phyloP scores from a whole-genome alignment of 2,329 filamentous ascomycete genomes.

The Colletotrichum destructivum region DNA sequence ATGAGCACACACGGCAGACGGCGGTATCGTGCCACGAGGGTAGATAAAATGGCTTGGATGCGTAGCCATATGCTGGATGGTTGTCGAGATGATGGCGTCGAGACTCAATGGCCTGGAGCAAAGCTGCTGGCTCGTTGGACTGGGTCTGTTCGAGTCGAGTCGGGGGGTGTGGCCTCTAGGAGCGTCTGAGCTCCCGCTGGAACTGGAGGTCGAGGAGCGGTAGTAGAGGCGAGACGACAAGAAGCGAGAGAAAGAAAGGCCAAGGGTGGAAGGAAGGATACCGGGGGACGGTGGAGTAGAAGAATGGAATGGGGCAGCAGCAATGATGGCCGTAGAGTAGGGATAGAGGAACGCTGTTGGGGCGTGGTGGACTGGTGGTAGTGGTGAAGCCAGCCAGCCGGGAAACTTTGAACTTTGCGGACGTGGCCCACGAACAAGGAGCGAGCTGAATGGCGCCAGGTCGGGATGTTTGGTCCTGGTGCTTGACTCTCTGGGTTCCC shows the following conservation, averaged over 20 bases:
- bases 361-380: neutral
- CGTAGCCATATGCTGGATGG: constrained; percentile 20
- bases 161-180: neutral
- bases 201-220: neutral
- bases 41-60: constrained; percentile 4
- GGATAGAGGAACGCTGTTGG: constrained; percentile 2
- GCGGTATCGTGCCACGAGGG: constrained; percentile 21
- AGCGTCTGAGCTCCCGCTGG: neutral
- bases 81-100: neutral
- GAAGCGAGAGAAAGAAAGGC: constrained; percentile 2
- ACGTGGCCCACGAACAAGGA: neutral
- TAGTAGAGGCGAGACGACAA: constrained; percentile 12
- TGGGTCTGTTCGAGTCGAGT: constrained; percentile 6
- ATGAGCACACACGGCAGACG: neutral
- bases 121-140: neutral
- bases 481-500: neutral
- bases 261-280: neutral
- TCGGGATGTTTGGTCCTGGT: constrained; percentile 9
- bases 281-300: constrained; percentile 22
- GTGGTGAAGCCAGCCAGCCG: no score
- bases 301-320: constrained; percentile 21
- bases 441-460: neutral
- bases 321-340: neutral
- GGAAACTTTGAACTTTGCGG: neutral
- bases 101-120: constrained; percentile 8